A percentile compares a stretch with the other conserved stretches of the same genome.
Conservation (phyloP, 192 early-diverging fungal genomes). For the Coemansia sp. region DNA sequence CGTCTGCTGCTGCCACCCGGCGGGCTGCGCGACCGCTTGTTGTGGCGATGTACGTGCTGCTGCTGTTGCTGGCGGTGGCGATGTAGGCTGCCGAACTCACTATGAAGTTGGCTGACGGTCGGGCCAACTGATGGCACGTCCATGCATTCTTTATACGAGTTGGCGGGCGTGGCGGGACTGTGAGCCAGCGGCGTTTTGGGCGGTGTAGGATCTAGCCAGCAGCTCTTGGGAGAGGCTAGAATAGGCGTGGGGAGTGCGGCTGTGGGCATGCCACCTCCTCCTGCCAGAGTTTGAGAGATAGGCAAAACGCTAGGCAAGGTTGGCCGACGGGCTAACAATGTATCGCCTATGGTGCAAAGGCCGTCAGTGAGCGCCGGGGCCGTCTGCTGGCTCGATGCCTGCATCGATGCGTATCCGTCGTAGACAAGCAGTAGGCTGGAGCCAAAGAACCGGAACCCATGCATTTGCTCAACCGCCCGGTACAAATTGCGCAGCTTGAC, state of each 20-base stretch:
- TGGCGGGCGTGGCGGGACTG: conserved; percentile 5
- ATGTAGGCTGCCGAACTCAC: background rate
- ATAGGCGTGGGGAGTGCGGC: background rate
- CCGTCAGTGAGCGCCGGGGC: conserved; percentile 9
- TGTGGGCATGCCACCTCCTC: background rate
- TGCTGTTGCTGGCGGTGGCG: background rate
- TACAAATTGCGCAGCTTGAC: conserved; percentile 71
- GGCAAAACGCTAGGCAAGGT: conserved; percentile 9
- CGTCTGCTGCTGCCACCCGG: background rate
- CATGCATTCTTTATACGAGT: conserved; percentile 10
- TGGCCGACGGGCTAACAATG: conserved; percentile 9
- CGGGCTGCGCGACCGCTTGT: background rate
- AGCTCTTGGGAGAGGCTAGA: background rate
- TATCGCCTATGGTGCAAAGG: background rate
- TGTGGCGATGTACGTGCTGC: background rate
- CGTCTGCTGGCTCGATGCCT: conserved; percentile 3
- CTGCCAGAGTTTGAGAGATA: background rate
- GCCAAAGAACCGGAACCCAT: conserved; percentile 88
- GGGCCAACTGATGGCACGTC: conserved; percentile 11
- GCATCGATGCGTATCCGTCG: conserved; percentile 63
- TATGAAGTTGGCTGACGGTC: background rate
- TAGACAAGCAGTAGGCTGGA: conserved; percentile 89
- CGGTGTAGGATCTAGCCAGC: conserved; percentile 10
- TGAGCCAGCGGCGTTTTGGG: conserved; percentile 12
- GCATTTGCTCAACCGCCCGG: conserved; percentile 69